Evolutionary conservation across 2,329 filamentous ascomycete species (phyloP).

Genomic region (Fusarium xylarioides): DNA sequence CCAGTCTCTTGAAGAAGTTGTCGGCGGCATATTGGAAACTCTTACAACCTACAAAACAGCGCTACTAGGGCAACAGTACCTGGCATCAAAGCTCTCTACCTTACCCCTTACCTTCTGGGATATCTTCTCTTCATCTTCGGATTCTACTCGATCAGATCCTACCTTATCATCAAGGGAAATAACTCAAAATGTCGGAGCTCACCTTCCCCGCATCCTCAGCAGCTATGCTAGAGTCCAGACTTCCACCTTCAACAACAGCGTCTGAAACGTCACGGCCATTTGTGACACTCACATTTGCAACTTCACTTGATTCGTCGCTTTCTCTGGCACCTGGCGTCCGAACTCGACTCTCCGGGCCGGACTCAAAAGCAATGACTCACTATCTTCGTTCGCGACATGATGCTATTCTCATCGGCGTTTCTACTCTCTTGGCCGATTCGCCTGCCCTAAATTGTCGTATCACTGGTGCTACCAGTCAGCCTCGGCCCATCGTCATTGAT

Average conservation of each 20-base stretch:
- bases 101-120: neutral
- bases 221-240: slow-evolving; percentile 46
- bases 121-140: neutral
- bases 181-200: slow-evolving; percentile 48
- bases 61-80: neutral
- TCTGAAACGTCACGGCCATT: slow-evolving; percentile 50
- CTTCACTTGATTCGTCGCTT: slow-evolving; percentile 84
- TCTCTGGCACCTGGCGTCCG: slow-evolving; percentile 81
- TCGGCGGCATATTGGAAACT: slow-evolving; percentile 21
- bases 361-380: slow-evolving; percentile 93
- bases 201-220: slow-evolving; percentile 46
- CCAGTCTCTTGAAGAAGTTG: slow-evolving; percentile 12
- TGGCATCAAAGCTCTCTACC: neutral
- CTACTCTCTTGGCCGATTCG: slow-evolving; percentile 85
- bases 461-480: slow-evolving; percentile 70
- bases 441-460: slow-evolving; percentile 86
- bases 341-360: slow-evolving; percentile 82
- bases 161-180: neutral
- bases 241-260: slow-evolving; percentile 38
- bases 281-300: slow-evolving; percentile 89
- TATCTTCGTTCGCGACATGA: slow-evolving; percentile 84
- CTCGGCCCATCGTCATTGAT: slow-evolving; percentile 84
- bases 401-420: slow-evolving; percentile 85
- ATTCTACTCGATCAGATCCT: neutral
- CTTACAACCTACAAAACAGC: neutral